Evolutionary conservation across 139 green algal genomes (phyloP), one percentile per base, ranked within the genome.

Genomic region (Chlamydomonas sphaeroides): DNA sequence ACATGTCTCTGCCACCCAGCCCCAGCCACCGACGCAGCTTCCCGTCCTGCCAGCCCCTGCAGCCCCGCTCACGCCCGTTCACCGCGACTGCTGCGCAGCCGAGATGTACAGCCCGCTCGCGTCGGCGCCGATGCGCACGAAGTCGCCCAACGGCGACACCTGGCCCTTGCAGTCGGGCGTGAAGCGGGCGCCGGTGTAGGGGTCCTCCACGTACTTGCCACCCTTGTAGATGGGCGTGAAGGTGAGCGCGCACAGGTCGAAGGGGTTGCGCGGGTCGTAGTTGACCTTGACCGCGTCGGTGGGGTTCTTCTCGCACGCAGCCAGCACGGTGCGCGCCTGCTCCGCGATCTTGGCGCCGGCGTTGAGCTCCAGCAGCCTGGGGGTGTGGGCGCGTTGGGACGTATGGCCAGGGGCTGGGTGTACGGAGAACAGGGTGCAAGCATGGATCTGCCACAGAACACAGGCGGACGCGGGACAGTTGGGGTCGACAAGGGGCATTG

Each of bases 221-320:
- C 92, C 85, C 78, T 94, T 84, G 94, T 99, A 99, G 85, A 99
- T 98, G 78, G 97, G 97, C 26, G 93, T 95, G 86, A 98, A 97
- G 33, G 96, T 99, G 61, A 95, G 51, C 65, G 91, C 92, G 90
- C 97, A 99, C 62, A 99, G 87, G 87, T 99, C 97, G 70, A 99
- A 99, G 56, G 97, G 97, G 88, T 99, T 99, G 78, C 97, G 95
- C 14, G 97, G 86, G 90, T 99, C 97, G 87, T 99, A 99, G 71
- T 98, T 91, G 62, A 99, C 84, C 66, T 94, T 81, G 57, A 97
- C 79, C 23, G 91, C 96, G 74, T 99, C 97, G 0, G 83, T 91
- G 39, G 94, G 95, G 26, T 77, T 90, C 92, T 95, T 95, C 87
- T 99, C 97, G 82, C 97, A 99, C 5, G 94, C 95, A 38, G 91